phyloP scores from a whole-genome alignment of 306 rosid genomes.

The Cucurbita maxima region DNA sequence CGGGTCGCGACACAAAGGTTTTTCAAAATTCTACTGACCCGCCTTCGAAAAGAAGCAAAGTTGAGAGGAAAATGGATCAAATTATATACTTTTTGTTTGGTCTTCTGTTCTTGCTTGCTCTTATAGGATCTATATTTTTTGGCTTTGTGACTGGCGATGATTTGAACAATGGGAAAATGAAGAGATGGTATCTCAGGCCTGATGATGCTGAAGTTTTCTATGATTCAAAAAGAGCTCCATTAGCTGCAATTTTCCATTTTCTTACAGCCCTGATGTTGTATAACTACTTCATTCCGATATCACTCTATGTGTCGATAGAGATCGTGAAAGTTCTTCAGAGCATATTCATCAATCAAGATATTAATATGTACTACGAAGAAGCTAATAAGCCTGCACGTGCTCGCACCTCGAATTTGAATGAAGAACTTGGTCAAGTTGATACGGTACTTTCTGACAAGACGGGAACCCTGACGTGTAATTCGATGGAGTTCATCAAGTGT shows the following conservation, averaged over 20 bases:
- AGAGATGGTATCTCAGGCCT: constrained; percentile 90
- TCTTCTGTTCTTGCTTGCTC: constrained; percentile 53
- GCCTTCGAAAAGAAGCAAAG: constrained; percentile 84
- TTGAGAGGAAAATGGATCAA: constrained; percentile 85
- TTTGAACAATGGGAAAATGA: constrained; percentile 40
- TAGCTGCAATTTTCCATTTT: constrained; percentile 54
- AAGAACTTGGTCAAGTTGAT: constrained; percentile 98
- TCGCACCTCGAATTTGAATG: constrained; percentile 88
- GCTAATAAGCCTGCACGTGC: constrained; percentile 81
- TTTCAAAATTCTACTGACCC: constrained; percentile 82
- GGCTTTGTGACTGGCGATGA: constrained; percentile 61
- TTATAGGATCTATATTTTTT: constrained; percentile 69
- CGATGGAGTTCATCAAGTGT: constrained; percentile 96
- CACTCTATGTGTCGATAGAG: constrained; percentile 80
- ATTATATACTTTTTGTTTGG: constrained; percentile 66
- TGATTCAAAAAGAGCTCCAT: constrained; percentile 49
- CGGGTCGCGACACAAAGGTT: constrained; percentile 85
- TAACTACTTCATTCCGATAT: constrained; percentile 62
- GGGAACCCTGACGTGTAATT: constrained; percentile 93
- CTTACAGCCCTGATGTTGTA: constrained; percentile 81
- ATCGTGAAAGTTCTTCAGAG: constrained; percentile 90
- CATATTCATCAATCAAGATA: constrained; percentile 77
- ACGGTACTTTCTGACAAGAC: constrained; percentile 96
- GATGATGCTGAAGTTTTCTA: constrained; percentile 60
- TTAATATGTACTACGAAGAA: constrained; percentile 79